Evolutionary conservation across 108 stramenopile genomes (phyloP).

Genomic region (Chaetoceros tenuissimus): DNA sequence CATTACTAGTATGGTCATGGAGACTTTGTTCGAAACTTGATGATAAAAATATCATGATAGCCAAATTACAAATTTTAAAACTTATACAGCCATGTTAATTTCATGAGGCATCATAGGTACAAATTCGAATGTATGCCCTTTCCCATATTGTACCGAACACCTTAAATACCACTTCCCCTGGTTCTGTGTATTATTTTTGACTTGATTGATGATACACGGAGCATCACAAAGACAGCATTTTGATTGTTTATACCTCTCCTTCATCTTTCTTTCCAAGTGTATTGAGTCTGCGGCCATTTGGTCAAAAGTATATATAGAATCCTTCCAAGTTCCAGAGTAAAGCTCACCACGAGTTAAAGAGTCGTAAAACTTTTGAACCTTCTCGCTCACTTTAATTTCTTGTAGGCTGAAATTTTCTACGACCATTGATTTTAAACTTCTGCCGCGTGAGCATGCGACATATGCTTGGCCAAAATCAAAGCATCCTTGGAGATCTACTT

Average conservation of each 20-base stretch:
- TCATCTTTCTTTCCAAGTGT: slow-evolving; percentile 7
- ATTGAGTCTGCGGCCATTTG: slow-evolving; percentile 4
- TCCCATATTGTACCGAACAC: slow-evolving; percentile 4
- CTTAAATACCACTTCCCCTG: slow-evolving; percentile 16
- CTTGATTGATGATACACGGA: slow-evolving; percentile 6
- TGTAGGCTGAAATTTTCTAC: slow-evolving; percentile 16
- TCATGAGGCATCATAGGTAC: too few relatives aligned
- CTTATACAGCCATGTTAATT: too few relatives aligned
- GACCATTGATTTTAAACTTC: slow-evolving; percentile 28
- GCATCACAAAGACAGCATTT: slow-evolving; percentile 10
- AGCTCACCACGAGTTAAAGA: slow-evolving; percentile 5
- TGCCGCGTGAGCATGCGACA: slow-evolving; percentile 73
- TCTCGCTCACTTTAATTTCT: slow-evolving; percentile 25
- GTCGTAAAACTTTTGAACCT: slow-evolving; percentile 21
- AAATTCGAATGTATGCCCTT: neutral
- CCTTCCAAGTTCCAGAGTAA: slow-evolving; percentile 18
- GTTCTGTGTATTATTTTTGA: slow-evolving; percentile 12
- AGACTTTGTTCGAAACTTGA: too few relatives aligned
- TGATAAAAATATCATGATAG: too few relatives aligned
- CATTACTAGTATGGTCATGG: too few relatives aligned
- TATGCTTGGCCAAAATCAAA: slow-evolving; percentile 83
- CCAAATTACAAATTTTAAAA: too few relatives aligned
- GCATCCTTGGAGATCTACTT: slow-evolving; percentile 42
- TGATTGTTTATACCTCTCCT: slow-evolving; percentile 6
- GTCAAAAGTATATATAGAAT: slow-evolving; percentile 22